Base-by-base conservation (phyloP, 164 flowering plant species). In the Chimonanthus salicifolius region DNA sequence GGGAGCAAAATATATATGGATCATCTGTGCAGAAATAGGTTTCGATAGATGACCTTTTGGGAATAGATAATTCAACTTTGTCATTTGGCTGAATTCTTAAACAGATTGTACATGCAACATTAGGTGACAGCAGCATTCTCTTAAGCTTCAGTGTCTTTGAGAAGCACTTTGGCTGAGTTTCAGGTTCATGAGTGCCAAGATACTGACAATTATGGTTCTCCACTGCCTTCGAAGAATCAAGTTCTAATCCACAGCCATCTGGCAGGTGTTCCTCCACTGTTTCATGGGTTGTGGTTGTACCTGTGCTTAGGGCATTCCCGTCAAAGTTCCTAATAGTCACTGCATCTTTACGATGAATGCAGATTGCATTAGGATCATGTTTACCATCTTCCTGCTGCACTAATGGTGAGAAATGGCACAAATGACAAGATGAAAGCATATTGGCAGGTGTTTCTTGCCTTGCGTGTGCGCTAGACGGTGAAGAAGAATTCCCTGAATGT, bases 221-320 rank as follows among this genome's bases (percentile, higher is more conserved):
- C 43, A 18, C 72, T 71, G 72, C 79, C 64, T 73, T 70, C 3
- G 67, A 72, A 47, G 68, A 74, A 73, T 62, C 70, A 77, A 54
- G 18, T 74, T 68, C 77, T 47, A 47, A 64, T 4, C 65, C 64
- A 64, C 79, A 74, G 3, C 64, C 74, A 21, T 58, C 71, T n/a
- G 68, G 18, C 33, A 68, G 58, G 67, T 78, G 81, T 77, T 82
- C 83, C 50, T 77, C 77, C 9, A 80, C 64, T 50, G 79, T 68
- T 71, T 76, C 74, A 16, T 49, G 75, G 10, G 82, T 77, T 4
- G 75, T 68, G 18, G 70, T 45, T 43, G 80, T 74, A 48, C 78
- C 84, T 68, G 76, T 80, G 80, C 88, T 85, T 20, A 83, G 79
- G 49, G 83, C 81, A 77, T 87, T 90, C 64, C 90, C 92, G 69